phyloP scores from a whole-genome alignment of 78 protist genomes.

The Protostelium mycophagum region DNA sequence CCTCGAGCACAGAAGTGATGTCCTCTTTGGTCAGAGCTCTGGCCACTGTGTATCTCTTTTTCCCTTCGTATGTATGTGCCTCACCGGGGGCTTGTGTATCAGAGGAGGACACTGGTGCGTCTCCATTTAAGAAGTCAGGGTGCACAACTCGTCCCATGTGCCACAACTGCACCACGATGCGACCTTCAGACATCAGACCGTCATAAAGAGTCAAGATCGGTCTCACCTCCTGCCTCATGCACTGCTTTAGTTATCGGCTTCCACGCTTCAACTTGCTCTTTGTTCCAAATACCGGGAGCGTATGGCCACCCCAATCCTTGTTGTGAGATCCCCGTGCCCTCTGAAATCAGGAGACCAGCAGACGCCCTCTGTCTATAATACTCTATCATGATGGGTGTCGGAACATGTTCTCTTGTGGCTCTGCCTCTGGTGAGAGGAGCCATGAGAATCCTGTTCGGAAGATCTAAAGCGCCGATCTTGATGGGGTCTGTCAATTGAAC shows the following conservation, averaged over 20 bases:
- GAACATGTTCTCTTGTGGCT: background rate
- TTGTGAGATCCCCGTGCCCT: background rate
- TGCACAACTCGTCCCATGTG: background rate
- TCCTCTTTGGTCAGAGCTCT: background rate
- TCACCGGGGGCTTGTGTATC: background rate
- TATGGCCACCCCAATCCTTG: background rate
- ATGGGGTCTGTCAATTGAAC: no score
- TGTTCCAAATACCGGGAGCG: background rate
- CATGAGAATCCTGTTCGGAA: background rate
- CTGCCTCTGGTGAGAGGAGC: background rate
- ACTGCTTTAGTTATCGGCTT: background rate
- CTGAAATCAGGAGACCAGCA: background rate
- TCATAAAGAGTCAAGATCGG: no score
- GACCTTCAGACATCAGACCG: no score
- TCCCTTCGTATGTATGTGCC: background rate
- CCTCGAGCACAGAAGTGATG: background rate
- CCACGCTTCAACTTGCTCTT: background rate
- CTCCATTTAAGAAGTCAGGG: background rate
- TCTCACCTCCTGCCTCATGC: background rate
- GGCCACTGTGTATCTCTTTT: background rate
- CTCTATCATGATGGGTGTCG: background rate
- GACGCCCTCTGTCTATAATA: background rate
- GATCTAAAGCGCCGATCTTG: background rate
- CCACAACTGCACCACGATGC: background rate
- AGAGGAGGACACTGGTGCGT: background rate